Percentiles rank a stretch among this genome's conserved stretches.
phyloP scores from a whole-genome alignment of 2,329 filamentous ascomycete genomes.

The Aspergillus glaucus region DNA sequence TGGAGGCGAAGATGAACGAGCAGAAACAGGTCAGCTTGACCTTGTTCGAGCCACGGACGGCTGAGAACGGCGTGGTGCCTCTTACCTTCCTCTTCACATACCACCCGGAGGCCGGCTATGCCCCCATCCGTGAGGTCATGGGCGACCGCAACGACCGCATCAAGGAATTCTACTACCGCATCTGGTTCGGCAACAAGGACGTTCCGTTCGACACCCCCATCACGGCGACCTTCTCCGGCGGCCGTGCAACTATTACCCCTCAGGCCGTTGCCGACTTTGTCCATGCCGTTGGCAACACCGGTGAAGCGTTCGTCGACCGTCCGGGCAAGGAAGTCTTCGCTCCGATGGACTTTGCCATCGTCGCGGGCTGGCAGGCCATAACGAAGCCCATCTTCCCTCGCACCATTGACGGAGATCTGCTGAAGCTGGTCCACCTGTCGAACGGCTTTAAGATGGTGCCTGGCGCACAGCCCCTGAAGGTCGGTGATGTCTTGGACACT shows the following conservation, averaged over 20 bases:
- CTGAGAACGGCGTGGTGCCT: conserved; percentile 72
- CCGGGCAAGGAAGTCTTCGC: conserved; percentile 91
- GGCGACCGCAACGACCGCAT: conserved; percentile 91
- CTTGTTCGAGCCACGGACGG: conserved; percentile 89
- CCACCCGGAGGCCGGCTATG: conserved; percentile 90
- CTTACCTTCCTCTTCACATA: conserved; percentile 86
- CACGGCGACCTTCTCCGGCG: conserved; percentile 83
- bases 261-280: conserved; percentile 98
- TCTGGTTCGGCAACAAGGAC: conserved; percentile 88
- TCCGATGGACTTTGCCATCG: conserved; percentile 98
- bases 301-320: conserved; percentile 92
- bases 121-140: conserved; percentile 97
- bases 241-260: conserved; percentile 75
- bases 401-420: conserved; percentile 87
- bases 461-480: conserved; percentile 88
- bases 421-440: conserved; percentile 93
- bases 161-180: conserved; percentile 98
- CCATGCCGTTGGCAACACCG: conserved; percentile 96
- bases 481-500: conserved; percentile 86
- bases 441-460: conserved; percentile 98
- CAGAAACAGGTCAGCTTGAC: conserved; percentile 79
- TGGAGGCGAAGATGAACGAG: conserved; percentile 71
- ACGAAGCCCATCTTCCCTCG: conserved; percentile 98
- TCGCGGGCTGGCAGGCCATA: conserved; percentile 98
- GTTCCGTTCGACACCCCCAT: conserved; percentile 79